These are phyloP conservation scores for Podila horticola DNA, from an alignment of 192 early-diverging fungal species.

Conservation along the genomic window DNA sequence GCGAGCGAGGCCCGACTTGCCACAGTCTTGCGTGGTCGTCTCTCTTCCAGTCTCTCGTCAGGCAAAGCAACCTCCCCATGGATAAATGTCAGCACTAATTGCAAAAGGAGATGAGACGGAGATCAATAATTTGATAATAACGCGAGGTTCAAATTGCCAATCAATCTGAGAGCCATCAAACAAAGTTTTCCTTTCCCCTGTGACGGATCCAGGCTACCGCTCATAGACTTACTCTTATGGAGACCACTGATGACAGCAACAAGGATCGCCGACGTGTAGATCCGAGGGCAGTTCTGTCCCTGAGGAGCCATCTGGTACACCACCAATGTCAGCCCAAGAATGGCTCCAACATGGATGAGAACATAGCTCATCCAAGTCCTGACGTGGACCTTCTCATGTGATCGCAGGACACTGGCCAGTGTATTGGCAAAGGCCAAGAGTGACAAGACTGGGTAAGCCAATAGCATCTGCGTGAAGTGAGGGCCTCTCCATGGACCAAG, in stretches of 20 bases:
- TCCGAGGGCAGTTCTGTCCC: conserved; percentile 45
- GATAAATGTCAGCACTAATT: conserved; percentile 34
- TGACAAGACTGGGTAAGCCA: conserved; percentile 63
- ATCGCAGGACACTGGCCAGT: conserved; percentile 52
- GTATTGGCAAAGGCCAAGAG: conserved; percentile 59
- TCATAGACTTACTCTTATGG: conserved; percentile 34
- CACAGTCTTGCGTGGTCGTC: conserved; percentile 14
- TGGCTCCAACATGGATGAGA: conserved; percentile 37
- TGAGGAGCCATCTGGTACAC: conserved; percentile 49
- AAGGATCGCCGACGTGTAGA: conserved; percentile 45
- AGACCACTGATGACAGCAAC: conserved; percentile 42
- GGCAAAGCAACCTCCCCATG: conserved; percentile 56
- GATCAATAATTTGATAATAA: not conserved
- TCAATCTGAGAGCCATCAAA: not conserved
- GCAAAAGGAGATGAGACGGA: not conserved
- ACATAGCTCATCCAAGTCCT: conserved; percentile 48
- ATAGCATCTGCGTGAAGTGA: conserved; percentile 60
- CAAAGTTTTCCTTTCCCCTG: not conserved
- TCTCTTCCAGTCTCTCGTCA: conserved; percentile 42
- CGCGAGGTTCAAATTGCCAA: not conserved
- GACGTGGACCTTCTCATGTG: conserved; percentile 32
- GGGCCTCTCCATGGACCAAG: conserved; percentile 70
- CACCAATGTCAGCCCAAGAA: conserved; percentile 49
- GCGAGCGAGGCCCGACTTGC: conserved; percentile 18
- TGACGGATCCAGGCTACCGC: not conserved